phyloP scores from a whole-genome alignment of 306 rosid genomes.

The Dryas alaskensis region DNA sequence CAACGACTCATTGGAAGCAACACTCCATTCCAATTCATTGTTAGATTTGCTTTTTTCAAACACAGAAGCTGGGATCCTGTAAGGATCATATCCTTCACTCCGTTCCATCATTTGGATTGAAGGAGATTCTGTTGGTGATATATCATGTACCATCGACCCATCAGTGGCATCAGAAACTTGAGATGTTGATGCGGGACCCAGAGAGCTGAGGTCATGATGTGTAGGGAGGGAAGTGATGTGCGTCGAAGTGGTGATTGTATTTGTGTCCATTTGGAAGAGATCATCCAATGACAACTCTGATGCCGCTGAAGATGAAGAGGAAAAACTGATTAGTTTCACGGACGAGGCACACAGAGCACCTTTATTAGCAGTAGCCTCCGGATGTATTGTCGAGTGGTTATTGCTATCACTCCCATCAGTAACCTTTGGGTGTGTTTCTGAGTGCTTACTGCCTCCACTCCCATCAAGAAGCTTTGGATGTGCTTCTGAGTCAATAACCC shows the following conservation, averaged over 20 bases:
- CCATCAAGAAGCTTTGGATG: slow-evolving; percentile 19
- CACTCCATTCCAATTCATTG: slow-evolving; percentile 69
- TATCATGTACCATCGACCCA: slow-evolving; percentile 16
- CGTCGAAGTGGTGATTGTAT: slow-evolving; percentile 3
- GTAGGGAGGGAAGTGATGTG: slow-evolving; percentile 5
- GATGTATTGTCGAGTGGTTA: slow-evolving; percentile 1
- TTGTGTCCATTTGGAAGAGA: slow-evolving; percentile 27
- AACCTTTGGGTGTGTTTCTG: slow-evolving; percentile 16
- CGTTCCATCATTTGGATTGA: slow-evolving; percentile 71
- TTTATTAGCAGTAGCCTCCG: slow-evolving; percentile 26
- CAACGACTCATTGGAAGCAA: slow-evolving; percentile 75
- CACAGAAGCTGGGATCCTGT: slow-evolving; percentile 64
- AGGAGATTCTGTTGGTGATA: slow-evolving; percentile 47
- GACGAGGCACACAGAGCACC: slow-evolving; percentile 13
- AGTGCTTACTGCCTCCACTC: slow-evolving; percentile 15
- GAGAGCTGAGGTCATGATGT: slow-evolving; percentile 10
- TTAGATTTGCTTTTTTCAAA: slow-evolving; percentile 40
- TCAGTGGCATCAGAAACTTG: slow-evolving; percentile 20
- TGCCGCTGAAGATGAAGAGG: slow-evolving; percentile 32
- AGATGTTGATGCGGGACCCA: slow-evolving; percentile 29
- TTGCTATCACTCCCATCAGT: slow-evolving; percentile 20
- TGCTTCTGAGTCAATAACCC: background rate
- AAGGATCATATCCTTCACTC: slow-evolving; percentile 45
- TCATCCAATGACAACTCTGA: slow-evolving; percentile 31
- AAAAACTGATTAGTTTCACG: slow-evolving; percentile 18